Percentiles rank a stretch among this genome's conserved stretches.
Evolutionary conservation across 306 rosid species (phyloP).

Genomic region (Prunus fruticosa): DNA sequence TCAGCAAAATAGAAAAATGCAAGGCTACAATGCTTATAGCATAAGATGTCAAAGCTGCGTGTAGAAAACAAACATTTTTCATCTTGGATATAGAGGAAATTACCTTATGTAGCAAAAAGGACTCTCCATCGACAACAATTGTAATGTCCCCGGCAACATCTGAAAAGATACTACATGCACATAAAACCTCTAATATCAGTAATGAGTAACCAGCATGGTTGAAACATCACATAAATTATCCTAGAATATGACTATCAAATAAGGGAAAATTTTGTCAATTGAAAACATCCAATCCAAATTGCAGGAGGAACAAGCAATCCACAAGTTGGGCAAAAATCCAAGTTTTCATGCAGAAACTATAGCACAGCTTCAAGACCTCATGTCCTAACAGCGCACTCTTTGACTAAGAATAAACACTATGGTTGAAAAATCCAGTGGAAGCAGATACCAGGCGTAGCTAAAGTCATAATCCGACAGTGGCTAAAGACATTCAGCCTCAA

Average conservation of each 20-base stretch:
- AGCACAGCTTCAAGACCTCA: no score
- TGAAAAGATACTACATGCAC: slow-evolving; percentile 63
- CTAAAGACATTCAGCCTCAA: background rate
- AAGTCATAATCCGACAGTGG: background rate
- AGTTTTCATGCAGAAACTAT: background rate
- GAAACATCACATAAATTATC: background rate
- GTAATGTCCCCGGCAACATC: slow-evolving; percentile 93
- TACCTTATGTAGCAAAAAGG: slow-evolving; percentile 89
- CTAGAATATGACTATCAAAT: background rate
- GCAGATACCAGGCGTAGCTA: background rate
- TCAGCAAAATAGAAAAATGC: background rate
- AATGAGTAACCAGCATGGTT: background rate
- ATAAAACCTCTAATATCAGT: slow-evolving; percentile 3
- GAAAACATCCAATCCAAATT: no score
- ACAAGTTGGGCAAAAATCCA: slow-evolving; percentile 5
- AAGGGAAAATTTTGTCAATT: no score
- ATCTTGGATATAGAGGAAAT: background rate
- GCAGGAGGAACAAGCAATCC: background rate
- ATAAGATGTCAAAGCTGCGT: background rate
- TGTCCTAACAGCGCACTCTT: background rate
- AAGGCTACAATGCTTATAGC: background rate
- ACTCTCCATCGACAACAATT: slow-evolving; percentile 68
- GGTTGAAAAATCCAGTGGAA: background rate
- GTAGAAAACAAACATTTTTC: background rate
- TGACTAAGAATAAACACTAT: background rate